phyloP scores from a whole-genome alignment of 345 rosid genomes.

The Salix exigua region DNA sequence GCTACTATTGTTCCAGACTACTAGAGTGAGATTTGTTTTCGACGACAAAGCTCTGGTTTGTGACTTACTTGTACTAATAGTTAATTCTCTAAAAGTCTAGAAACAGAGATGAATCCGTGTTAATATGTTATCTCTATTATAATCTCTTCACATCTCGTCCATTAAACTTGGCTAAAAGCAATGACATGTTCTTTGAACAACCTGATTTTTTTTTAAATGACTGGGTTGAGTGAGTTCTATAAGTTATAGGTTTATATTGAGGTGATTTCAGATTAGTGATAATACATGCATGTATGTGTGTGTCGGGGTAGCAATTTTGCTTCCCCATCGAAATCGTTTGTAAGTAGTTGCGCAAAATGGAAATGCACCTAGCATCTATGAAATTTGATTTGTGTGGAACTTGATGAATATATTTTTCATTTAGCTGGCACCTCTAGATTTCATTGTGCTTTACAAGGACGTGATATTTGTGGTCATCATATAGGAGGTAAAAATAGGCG shows the following conservation, averaged over 20 bases:
- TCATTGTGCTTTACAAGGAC: background rate
- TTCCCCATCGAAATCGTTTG: background rate
- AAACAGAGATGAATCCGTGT: background rate
- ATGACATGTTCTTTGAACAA: background rate
- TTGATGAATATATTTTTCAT: background rate
- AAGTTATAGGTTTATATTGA: background rate
- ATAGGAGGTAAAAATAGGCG: slow-evolving; percentile 69
- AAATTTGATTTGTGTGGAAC: too few relatives aligned
- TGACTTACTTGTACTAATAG: slow-evolving; percentile 2
- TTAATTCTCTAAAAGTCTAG: background rate
- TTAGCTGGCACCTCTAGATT: background rate
- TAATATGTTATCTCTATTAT: background rate
- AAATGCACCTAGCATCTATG: too few relatives aligned
- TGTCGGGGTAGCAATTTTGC: background rate
- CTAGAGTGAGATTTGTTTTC: slow-evolving; percentile 71
- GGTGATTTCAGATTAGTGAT: background rate
- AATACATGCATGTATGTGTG: background rate
- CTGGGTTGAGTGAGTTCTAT: too few relatives aligned
- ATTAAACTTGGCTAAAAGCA: background rate
- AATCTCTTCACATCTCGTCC: background rate
- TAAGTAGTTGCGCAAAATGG: background rate
- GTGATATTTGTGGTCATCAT: slow-evolving; percentile 10
- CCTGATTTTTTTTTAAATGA: background rate
- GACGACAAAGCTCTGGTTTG: slow-evolving; percentile 65
- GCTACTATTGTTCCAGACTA: slow-evolving; percentile 69